Evolutionary conservation across 129 eudicot genomes (phyloP).

Genomic region (Ambrosia artemisiifolia): DNA sequence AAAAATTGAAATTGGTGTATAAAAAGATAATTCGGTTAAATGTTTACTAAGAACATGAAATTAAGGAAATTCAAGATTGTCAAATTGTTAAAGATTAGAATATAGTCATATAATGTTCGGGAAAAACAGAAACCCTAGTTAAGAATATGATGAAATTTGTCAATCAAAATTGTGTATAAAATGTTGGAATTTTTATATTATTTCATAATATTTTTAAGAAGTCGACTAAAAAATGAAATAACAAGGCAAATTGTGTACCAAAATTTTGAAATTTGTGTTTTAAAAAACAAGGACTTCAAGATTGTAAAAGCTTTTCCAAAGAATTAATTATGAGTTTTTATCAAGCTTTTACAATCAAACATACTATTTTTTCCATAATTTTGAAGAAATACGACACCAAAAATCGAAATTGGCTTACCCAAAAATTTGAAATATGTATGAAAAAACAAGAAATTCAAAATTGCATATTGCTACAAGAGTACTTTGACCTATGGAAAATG

Average conservation of each 20-base stretch:
- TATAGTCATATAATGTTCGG: constrained; percentile 21
- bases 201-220: not conserved
- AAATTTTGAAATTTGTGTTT: not conserved
- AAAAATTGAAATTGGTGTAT: not conserved
- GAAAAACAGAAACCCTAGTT: constrained; percentile 14
- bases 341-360: no score
- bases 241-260: no score
- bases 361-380: no score
- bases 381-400: no score
- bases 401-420: no score
- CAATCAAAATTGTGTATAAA: not conserved
- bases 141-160: not conserved
- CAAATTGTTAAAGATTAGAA: no score
- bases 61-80: no score
- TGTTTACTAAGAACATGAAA: no score
- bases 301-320: not conserved
- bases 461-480: constrained; percentile 25
- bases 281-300: not conserved
- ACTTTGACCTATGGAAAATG: constrained; percentile 40
- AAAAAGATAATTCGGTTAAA: no score
- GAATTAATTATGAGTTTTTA: no score
- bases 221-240: not conserved
- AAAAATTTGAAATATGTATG: not conserved
- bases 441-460: not conserved
- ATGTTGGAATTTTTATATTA: not conserved